Evolutionary conservation across 345 rosid species (phyloP).

Genomic region (Iberis pinnata): DNA sequence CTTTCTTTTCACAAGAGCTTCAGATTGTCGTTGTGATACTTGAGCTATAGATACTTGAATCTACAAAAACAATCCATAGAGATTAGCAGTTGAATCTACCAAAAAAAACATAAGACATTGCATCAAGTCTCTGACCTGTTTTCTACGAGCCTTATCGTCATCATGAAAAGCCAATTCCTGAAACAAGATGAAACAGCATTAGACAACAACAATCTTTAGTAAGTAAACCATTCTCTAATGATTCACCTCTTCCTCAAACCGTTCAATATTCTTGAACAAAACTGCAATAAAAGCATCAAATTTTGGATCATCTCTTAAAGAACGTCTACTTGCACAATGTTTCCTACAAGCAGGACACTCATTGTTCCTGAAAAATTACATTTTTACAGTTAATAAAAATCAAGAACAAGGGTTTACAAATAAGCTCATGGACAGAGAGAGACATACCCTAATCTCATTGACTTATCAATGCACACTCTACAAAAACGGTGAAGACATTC

Average conservation of each 20-base stretch:
- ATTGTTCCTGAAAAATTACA: slow-evolving; percentile 61
- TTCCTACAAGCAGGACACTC: slow-evolving; percentile 99
- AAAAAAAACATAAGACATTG: not conserved
- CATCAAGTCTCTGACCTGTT: slow-evolving; percentile 50
- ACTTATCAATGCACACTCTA: slow-evolving; percentile 91
- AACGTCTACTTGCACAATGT: slow-evolving; percentile 94
- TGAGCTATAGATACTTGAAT: slow-evolving; percentile 93
- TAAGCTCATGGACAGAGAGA: too few species aligned
- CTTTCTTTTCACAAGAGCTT: slow-evolving; percentile 61
- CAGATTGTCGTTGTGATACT: slow-evolving; percentile 69
- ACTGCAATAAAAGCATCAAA: slow-evolving; percentile 84
- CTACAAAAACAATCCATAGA: too few species aligned
- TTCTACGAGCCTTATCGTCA: slow-evolving; percentile 77
- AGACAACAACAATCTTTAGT: slow-evolving; percentile 15
- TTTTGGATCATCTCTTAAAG: slow-evolving; percentile 88
- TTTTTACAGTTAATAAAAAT: not conserved
- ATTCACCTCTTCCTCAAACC: slow-evolving; percentile 72
- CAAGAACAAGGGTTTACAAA: not conserved
- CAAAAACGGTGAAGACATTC: slow-evolving; percentile 95
- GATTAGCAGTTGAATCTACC: slow-evolving; percentile 1
- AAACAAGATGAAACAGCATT: slow-evolving; percentile 18
- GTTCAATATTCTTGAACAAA: slow-evolving; percentile 70
- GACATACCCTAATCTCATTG: slow-evolving; percentile 91
- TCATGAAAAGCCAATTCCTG: slow-evolving; percentile 83
- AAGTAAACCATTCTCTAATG: slow-evolving; percentile 2